Conservation (phyloP, 1,284 basidiomycete genomes). For the Cryptococcus sp. region DNA sequence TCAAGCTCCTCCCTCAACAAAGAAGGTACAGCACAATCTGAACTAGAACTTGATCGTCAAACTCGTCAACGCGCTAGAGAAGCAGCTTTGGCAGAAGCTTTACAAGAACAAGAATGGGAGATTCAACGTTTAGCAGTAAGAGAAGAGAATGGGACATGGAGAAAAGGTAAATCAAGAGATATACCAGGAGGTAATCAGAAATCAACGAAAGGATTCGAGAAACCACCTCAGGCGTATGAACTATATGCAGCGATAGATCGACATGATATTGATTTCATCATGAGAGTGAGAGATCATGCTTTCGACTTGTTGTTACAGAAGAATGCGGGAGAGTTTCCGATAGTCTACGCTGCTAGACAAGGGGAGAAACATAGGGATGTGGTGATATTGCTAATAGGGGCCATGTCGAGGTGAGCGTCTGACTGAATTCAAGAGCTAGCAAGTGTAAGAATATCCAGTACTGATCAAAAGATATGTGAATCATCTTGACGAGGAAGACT, state of each 20-base stretch:
- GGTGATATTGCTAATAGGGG: conserved; percentile 43
- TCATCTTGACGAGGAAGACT: conserved; percentile 43
- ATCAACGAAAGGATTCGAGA: conserved; percentile 26
- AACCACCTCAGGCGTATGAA: conserved; percentile 47
- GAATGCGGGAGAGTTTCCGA: conserved; percentile 45
- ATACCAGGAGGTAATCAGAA: neutral
- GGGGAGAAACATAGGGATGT: conserved; percentile 42
- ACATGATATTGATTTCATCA: conserved; percentile 46
- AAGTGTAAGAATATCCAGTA: neutral
- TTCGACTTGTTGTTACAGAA: conserved; percentile 44
- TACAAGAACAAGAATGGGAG: conserved; percentile 38
- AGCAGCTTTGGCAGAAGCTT: conserved; percentile 38
- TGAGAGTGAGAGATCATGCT: conserved; percentile 45
- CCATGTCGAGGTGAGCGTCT: conserved; percentile 43
- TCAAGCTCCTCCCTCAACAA: conserved; percentile 17
- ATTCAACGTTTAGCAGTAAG: conserved; percentile 28
- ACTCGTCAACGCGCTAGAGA: conserved; percentile 25
- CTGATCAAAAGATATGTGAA: conserved; percentile 41
- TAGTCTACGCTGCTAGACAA: conserved; percentile 44
- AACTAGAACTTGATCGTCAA: conserved; percentile 42
- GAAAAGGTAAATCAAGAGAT: conserved; percentile 7
- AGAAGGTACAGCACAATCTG: conserved; percentile 30
- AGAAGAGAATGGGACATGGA: conserved; percentile 21
- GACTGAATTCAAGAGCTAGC: too few relatives aligned
- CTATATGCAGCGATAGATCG: conserved; percentile 47